Evolutionary conservation across 176 grass and related monocot species (phyloP).

Genomic region (Triticum urartu): DNA sequence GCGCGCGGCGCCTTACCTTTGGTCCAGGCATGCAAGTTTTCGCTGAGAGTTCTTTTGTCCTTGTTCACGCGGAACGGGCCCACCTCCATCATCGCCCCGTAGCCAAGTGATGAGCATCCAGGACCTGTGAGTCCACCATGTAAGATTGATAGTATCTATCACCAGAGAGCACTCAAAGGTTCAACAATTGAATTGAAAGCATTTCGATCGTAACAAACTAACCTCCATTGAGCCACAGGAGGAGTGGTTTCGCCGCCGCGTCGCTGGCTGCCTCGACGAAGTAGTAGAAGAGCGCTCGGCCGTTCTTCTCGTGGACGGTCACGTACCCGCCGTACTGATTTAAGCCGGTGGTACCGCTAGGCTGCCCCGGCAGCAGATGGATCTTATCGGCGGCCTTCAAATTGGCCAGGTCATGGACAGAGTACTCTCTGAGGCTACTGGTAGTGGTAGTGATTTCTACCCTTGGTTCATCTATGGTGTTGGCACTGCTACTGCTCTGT

Average conservation of each 20-base stretch:
- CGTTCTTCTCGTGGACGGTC: constrained; percentile 27
- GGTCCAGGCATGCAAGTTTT: constrained; percentile 40
- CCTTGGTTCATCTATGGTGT: background rate
- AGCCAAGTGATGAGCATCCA: constrained; percentile 46
- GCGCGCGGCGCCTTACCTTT: background rate
- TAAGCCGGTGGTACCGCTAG: background rate
- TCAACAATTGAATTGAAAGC: background rate
- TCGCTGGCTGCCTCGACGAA: constrained; percentile 23
- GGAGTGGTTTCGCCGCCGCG: constrained; percentile 18
- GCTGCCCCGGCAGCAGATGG: constrained; percentile 28
- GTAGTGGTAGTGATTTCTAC: background rate
- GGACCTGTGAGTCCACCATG: constrained; percentile 27
- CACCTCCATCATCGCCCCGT: constrained; percentile 42
- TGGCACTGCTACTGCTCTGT: background rate
- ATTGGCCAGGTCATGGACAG: background rate
- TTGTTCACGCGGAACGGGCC: constrained; percentile 44
- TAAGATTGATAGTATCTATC: background rate
- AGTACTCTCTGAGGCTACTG: background rate
- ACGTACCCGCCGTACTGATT: constrained; percentile 47
- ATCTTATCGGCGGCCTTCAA: constrained; percentile 34
- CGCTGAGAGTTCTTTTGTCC: constrained; percentile 21
- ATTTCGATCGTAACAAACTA: background rate
- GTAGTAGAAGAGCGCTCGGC: constrained; percentile 49
- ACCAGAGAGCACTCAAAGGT: background rate
- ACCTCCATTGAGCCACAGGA: constrained; percentile 61